These are phyloP conservation scores for Globisporangium okanoganense DNA, from an alignment of 352 stramenopile species.

Conservation along the genomic window DNA sequence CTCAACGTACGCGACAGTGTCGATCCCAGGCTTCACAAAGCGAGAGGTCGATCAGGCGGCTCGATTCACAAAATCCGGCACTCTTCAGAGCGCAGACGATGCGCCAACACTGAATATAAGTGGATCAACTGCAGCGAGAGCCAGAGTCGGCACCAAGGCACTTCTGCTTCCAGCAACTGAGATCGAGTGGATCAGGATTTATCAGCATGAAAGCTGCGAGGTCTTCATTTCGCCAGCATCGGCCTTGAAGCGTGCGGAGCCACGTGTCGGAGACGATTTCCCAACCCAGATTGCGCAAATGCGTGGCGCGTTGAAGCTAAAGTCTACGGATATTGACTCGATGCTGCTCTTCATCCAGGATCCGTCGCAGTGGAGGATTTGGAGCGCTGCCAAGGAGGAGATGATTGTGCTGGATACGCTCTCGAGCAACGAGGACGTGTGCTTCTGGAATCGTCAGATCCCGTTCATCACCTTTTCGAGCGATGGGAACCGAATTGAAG, in stretches of 20 bases:
- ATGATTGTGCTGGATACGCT: conserved; percentile 26
- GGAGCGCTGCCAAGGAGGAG: conserved; percentile 18
- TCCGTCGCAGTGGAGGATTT: conserved; percentile 15
- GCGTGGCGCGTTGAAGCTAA: conserved; percentile 21
- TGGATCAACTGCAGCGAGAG: neutral
- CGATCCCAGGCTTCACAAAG: conserved; percentile 29
- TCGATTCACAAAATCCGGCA: conserved; percentile 24
- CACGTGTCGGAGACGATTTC: neutral
- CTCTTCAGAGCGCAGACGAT: conserved; percentile 10
- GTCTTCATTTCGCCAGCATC: conserved; percentile 13
- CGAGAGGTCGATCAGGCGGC: conserved; percentile 31
- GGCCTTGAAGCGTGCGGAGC: neutral
- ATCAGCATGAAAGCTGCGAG: conserved; percentile 7
- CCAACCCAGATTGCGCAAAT: conserved; percentile 17
- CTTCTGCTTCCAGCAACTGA: conserved; percentile 14
- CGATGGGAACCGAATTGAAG: conserved; percentile 12
- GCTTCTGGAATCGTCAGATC: conserved; percentile 33
- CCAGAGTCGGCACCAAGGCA: conserved; percentile 12
- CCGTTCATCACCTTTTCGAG: conserved; percentile 27
- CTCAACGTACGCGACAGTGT: conserved; percentile 23
- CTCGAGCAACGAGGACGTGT: conserved; percentile 26
- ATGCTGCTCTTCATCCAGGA: conserved; percentile 23
- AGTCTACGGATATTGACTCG: conserved; percentile 14
- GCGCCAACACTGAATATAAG: neutral
- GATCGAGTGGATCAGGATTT: conserved; percentile 11